Percentiles rank a stretch among this genome's conserved stretches.
Evolutionary conservation across 352 stramenopile genomes (phyloP).

Genomic region (Globisporangium okanoganense): DNA sequence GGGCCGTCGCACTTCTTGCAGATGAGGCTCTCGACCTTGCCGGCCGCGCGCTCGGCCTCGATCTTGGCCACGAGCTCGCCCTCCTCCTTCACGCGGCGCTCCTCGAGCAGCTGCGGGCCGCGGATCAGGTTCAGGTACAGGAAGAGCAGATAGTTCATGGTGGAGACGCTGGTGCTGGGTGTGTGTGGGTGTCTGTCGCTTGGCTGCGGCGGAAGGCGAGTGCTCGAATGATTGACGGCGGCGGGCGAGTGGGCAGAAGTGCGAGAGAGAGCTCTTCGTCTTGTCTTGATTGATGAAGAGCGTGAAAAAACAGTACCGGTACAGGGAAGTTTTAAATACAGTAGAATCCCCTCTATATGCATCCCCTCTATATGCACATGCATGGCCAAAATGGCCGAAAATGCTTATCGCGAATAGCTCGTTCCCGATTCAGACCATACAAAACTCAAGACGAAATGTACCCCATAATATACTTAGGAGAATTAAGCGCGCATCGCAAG

Average conservation of each 20-base stretch:
- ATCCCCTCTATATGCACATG: too few species aligned
- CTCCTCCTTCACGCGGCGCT: slow-evolving; percentile 37
- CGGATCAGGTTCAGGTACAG: slow-evolving; percentile 77
- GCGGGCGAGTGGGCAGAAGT: not conserved
- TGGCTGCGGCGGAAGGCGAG: slow-evolving; percentile 3
- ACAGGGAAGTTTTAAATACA: too few species aligned
- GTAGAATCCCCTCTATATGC: too few species aligned
- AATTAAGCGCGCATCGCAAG: too few species aligned
- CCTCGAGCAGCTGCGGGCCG: slow-evolving; percentile 45
- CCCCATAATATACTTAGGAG: too few species aligned
- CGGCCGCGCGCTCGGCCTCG: slow-evolving; percentile 40
- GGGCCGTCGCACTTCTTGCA: slow-evolving; percentile 76
- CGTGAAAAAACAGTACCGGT: not conserved
- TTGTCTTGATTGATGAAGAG: not conserved
- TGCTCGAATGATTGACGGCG: not conserved
- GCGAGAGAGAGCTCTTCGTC: not conserved
- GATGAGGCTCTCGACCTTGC: slow-evolving; percentile 38
- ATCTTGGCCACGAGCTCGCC: not conserved
- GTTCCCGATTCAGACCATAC: too few species aligned
- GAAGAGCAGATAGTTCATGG: slow-evolving; percentile 77
- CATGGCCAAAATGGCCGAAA: too few species aligned
- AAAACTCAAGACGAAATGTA: too few species aligned
- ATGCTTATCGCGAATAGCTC: too few species aligned
- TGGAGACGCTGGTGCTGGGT: not conserved
- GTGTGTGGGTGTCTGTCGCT: slow-evolving; percentile 1